Base-by-base conservation (phyloP, 495 filamentous ascomycete genomes). In the Xylaria sp. region DNA sequence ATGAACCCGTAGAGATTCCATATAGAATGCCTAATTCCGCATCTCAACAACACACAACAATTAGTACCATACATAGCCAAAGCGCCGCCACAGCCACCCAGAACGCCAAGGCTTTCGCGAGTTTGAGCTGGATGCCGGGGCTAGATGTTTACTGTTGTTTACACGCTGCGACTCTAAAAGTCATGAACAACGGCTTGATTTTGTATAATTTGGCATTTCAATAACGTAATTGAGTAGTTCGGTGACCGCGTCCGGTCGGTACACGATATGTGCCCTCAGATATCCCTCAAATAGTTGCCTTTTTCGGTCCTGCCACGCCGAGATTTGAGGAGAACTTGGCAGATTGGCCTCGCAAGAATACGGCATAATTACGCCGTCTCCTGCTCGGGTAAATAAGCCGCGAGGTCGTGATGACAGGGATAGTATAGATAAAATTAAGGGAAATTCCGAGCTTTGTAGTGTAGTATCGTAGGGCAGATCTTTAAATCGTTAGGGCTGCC, bases 131-230 rank as follows among this genome's bases (percentile, higher is more conserved):
- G 1, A 50, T n/a, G 41, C 19, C 37, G 21, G 44, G 66, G 53
- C 15, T 15, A 17, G 29, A 61, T 69, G 67, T 69, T 69, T 69
- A 61, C 67, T 68, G 66, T 68, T 55, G 4, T 21, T 58, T 44
- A 17, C 26, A 24, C 26, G 43, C 59, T 43, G 21, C 17, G 15
- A 29, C 48, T 41, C 19, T 24, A 11, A 21, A 48, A n/a, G 31
- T 46, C 61, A 43, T 64, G 61, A 37, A n/a, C 21, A 31, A 31
- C 12, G 24, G 61, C 21, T 31, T 31, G 3, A n/a, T 59, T 37
- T 37, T 59, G 57, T 37, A 19, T 19, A n/a, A 63, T 44, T 44
- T 63, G 24, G 62, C 44, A 65, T 43, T 50, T 46, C 17, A 35
- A 50, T 48, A 50, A 48, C 62, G 62, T 48, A 65, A 65, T n/a